phyloP scores from a whole-genome alignment of 805 yeast genomes.

The Jamesozyma lodderae region DNA sequence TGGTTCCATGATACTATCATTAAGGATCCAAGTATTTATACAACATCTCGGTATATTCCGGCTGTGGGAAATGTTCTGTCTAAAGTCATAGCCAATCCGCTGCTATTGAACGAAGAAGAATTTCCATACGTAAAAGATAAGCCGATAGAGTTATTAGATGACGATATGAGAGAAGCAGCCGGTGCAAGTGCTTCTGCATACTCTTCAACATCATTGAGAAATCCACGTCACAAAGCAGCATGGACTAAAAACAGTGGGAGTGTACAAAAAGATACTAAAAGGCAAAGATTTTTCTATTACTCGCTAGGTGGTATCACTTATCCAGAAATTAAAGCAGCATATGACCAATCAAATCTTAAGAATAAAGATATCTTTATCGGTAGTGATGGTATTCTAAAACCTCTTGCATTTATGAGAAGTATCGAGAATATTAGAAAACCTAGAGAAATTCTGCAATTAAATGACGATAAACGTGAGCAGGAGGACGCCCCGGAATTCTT shows the following conservation, averaged over 20 bases:
- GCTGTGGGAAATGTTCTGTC: constrained; percentile 54
- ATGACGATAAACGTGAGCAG: constrained; percentile 27
- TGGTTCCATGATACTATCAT: constrained; percentile 44
- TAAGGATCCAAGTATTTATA: constrained; percentile 35
- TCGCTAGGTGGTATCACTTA: constrained; percentile 86
- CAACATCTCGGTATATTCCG: constrained; percentile 66
- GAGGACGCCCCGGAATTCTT: constrained; percentile 38
- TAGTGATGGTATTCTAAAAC: constrained; percentile 61
- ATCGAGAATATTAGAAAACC: constrained; percentile 31
- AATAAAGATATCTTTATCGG: constrained; percentile 77
- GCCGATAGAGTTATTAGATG: constrained; percentile 43
- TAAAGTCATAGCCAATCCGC: constrained; percentile 40
- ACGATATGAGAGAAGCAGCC: constrained; percentile 29
- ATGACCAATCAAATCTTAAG: constrained; percentile 52
- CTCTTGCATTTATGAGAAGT: constrained; percentile 34
- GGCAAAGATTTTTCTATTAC: constrained; percentile 70
- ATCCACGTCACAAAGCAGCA: constrained; percentile 62
- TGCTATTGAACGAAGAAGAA: constrained; percentile 40
- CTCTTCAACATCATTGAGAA: constrained; percentile 48
- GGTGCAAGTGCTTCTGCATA: constrained; percentile 28
- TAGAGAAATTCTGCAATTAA: constrained; percentile 37
- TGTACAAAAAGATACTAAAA: constrained; percentile 29
- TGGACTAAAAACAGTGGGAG: constrained; percentile 50
- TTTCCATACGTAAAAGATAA: constrained; percentile 74
- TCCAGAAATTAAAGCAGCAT: constrained; percentile 68